Evolutionary conservation across 306 rosid genomes (phyloP).

Genomic region (Cucumis hystrix): DNA sequence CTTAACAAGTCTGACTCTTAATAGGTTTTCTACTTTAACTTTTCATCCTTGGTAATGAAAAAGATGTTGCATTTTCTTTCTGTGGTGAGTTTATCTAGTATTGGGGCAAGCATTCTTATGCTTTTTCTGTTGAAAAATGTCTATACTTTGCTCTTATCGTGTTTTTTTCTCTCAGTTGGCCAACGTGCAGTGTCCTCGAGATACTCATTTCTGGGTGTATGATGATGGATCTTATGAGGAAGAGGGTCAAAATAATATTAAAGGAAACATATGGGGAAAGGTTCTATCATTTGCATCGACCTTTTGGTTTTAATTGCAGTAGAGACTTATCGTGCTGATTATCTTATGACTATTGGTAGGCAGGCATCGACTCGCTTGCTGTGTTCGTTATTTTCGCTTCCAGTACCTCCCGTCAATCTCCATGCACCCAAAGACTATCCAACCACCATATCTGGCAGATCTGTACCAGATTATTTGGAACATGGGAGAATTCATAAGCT

Average conservation of each 20-base stretch:
- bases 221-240: conserved; percentile 93
- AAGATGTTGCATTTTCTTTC: neutral
- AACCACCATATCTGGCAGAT: conserved; percentile 38
- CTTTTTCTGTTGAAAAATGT: neutral
- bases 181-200: conserved; percentile 84
- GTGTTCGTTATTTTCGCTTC: conserved; percentile 73
- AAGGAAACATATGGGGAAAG: conserved; percentile 96
- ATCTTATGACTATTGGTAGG: conserved; percentile 73
- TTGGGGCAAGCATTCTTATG: neutral
- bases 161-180: conserved; percentile 50
- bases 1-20: too few species aligned
- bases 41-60: neutral
- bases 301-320: conserved; percentile 21
- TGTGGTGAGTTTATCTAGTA: neutral
- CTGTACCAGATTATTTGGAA: conserved; percentile 65
- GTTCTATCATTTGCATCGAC: conserved; percentile 51
- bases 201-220: conserved; percentile 92
- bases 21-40: neutral
- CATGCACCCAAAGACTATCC: conserved; percentile 44
- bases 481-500: conserved; percentile 72
- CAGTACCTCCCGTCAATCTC: conserved; percentile 55
- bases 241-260: conserved; percentile 95
- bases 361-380: conserved; percentile 88
- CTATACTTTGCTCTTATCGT: conserved; percentile 2
- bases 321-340: conserved; percentile 17